These are phyloP conservation scores for Pueraria montana DNA, from an alignment of 306 rosid species.

Conservation along the genomic window DNA sequence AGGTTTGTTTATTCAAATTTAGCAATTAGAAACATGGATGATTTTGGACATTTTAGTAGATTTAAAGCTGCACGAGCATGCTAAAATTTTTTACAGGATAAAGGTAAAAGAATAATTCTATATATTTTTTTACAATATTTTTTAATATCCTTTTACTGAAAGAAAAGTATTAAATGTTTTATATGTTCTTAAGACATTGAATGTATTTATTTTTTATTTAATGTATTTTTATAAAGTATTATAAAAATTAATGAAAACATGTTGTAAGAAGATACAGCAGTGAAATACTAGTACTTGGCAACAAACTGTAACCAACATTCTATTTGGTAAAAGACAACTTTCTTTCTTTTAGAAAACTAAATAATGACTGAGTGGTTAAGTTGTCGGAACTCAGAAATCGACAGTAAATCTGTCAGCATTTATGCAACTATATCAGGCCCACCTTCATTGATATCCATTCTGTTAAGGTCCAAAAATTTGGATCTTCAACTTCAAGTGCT, in stretches of 20 bases:
- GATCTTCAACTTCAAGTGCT: not conserved
- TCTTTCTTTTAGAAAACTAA: not conserved
- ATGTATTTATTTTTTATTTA: too few relatives aligned
- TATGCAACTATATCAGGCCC: too few relatives aligned
- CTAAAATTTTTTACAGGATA: not conserved
- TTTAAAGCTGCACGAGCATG: not conserved
- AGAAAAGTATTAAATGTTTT: not conserved
- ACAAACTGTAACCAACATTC: not conserved
- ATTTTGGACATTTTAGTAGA: slow-evolving; percentile 9
- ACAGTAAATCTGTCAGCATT: too few relatives aligned
- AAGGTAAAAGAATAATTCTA: not conserved
- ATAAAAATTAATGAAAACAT: not conserved
- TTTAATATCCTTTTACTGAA: not conserved
- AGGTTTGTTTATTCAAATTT: slow-evolving; percentile 5
- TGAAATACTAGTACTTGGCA: slow-evolving; percentile 3
- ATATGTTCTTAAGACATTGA: not conserved
- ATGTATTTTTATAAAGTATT: not conserved
- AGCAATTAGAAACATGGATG: slow-evolving; percentile 22
- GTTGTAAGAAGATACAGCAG: too few relatives aligned
- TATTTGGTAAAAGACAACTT: not conserved
- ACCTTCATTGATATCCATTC: too few relatives aligned
- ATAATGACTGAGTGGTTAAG: too few relatives aligned
- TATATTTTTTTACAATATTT: not conserved
- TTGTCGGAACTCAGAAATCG: too few relatives aligned
- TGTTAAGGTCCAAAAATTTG: not conserved